phyloP scores from a whole-genome alignment of 768 basidiomycete species.

The Tricholomella constricta region DNA sequence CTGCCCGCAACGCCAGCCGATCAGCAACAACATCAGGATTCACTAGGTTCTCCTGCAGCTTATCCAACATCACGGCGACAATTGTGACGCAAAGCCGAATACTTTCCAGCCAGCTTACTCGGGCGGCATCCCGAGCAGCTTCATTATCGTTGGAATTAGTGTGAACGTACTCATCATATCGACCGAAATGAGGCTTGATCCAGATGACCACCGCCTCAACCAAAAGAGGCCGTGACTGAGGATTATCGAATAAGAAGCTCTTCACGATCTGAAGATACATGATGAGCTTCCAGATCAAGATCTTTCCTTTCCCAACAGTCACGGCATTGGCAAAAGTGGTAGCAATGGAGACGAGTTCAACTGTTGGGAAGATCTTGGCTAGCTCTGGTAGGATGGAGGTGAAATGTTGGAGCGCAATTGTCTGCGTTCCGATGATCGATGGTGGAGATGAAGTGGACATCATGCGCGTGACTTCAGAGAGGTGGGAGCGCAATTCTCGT shows the following conservation, averaged over 20 bases:
- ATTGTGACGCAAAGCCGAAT: slow-evolving; percentile 90
- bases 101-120: slow-evolving; percentile 87
- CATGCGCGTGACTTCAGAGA: slow-evolving; percentile 82
- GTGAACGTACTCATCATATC: slow-evolving; percentile 80
- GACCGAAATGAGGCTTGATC: slow-evolving; percentile 95
- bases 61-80: slow-evolving; percentile 87
- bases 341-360: slow-evolving; percentile 85
- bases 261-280: slow-evolving; percentile 93
- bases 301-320: slow-evolving; percentile 76
- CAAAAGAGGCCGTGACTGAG: slow-evolving; percentile 74
- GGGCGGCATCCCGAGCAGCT: slow-evolving; percentile 64
- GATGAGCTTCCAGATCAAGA: slow-evolving; percentile 90
- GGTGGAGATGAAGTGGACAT: slow-evolving; percentile 80
- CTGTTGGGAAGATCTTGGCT: slow-evolving; percentile 72
- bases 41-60: slow-evolving; percentile 78
- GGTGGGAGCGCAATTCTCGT: slow-evolving; percentile 74
- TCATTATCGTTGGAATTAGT: slow-evolving; percentile 69
- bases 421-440: slow-evolving; percentile 95
- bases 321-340: slow-evolving; percentile 88
- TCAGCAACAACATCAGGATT: slow-evolving; percentile 64
- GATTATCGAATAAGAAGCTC: slow-evolving; percentile 83
- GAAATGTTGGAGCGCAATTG: slow-evolving; percentile 91
- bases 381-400: slow-evolving; percentile 90
- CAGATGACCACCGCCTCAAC: slow-evolving; percentile 89
- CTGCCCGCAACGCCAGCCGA: slow-evolving; percentile 64